phyloP scores from a whole-genome alignment of 768 basidiomycete genomes.

The Kwoniella pini region DNA sequence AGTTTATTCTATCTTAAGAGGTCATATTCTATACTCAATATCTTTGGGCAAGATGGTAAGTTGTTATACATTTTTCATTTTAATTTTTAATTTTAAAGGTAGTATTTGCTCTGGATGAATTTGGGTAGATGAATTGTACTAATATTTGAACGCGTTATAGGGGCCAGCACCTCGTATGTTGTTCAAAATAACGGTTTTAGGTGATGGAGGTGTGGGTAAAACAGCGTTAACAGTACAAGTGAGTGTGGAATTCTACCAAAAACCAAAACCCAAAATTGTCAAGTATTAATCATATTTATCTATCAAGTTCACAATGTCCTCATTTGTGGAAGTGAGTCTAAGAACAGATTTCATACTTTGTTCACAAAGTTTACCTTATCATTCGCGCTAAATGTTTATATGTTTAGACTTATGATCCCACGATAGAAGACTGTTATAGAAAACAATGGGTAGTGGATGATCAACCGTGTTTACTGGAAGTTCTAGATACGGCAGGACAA shows the following conservation, averaged over 20 bases:
- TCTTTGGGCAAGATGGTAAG: too few relatives aligned
- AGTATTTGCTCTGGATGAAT: too few relatives aligned
- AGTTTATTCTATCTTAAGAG: too few relatives aligned
- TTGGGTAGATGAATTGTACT: not conserved
- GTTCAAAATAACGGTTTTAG: conserved; percentile 83
- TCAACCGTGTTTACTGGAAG: conserved; percentile 91
- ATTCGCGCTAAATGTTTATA: too few relatives aligned
- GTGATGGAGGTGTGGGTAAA: conserved; percentile 97
- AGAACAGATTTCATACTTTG: too few relatives aligned
- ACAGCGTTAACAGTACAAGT: conserved; percentile 95
- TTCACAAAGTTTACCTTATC: too few relatives aligned
- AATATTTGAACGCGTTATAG: not conserved
- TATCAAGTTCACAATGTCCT: conserved; percentile 84
- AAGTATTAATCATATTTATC: not conserved
- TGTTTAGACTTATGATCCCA: conserved; percentile 87
- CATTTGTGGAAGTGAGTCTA: conserved; percentile 75
- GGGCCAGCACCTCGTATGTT: conserved; percentile 39
- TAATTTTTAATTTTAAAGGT: too few relatives aligned
- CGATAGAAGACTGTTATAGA: conserved; percentile 96
- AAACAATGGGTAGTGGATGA: conserved; percentile 94
- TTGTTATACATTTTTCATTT: too few relatives aligned
- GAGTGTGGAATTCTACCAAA: conserved; percentile 46
- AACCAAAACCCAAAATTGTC: too few relatives aligned
- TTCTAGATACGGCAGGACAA: conserved; percentile 97
- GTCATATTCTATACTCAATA: too few relatives aligned